Evolutionary conservation across 495 filamentous ascomycete genomes (phyloP), one percentile per base, ranked within the genome.

Genomic region (Hypoxylon subgilvum): DNA sequence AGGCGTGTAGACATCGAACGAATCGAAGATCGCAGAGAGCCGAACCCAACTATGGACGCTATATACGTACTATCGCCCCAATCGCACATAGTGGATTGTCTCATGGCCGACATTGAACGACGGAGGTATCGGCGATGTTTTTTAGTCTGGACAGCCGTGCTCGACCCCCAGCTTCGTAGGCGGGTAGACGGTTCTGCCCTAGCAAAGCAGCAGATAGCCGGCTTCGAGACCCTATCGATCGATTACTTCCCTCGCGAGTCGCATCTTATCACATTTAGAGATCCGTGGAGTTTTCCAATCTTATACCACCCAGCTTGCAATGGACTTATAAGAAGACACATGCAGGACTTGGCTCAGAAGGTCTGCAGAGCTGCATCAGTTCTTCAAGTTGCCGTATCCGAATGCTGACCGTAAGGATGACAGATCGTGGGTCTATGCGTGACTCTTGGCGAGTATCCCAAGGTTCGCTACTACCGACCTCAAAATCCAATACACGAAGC

Each of bases 221-320:
- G 64, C 8, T 86, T 88, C 65, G 82, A 84, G 30, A 86, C 88
- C 12, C 79, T 97, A 56, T 88, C 90, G 28, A 77, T 96, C 71
- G 88, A 96, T 70, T 98, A 83, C 70, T 93, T 85, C 69, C 92
- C 94, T 17, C 84, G 89, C 51, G 94, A 98, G 76, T 96, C 95
- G 9, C 90, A 90, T 65, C 73, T 98, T 25, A 77, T 96, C 57
- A 96, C 91, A 1, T 96, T 97, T 58, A 81, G 88, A 50, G 94
- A 97, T 70, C 93, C 95, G 0, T 95, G 86, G 81, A 96, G 92
- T 73, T 97, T 97, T 68, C 92, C 91, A 2, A 82, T 93, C 8
- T 74, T 98, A 44, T 98, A 88, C 76, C 92, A 97, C 69, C 93
- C 94, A 8, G 82, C 80, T 41, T 97, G 95, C 72, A 93, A 92